Evolutionary conservation across 2,329 filamentous ascomycete genomes (phyloP), one percentile per base, ranked within the genome.

Genomic region (Colletotrichum sp.): DNA sequence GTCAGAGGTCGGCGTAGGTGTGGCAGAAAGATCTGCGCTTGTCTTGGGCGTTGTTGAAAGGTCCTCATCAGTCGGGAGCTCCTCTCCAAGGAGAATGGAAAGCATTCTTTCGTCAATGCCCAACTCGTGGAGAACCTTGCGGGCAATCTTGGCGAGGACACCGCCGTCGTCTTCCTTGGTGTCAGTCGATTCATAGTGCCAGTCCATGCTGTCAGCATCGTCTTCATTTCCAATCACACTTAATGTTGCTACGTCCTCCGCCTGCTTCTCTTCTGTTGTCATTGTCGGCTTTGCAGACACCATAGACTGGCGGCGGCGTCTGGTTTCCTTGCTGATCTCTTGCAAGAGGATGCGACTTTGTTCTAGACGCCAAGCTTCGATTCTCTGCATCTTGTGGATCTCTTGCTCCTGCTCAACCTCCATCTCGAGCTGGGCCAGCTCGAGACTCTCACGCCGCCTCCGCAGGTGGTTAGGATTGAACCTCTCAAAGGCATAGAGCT

Each of bases 351-450:
- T 92, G 74, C 92, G 91, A 83, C 96, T 98, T 83, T 99, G 96
- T 81, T 98, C 96, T 81, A 97, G 85, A 71, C 96, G 91, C 97
- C 97, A 99, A 67, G 92, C 91, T 84, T 98, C 96, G 81, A 99
- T 98, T 76, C 96, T 91, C 79, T 93, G 92, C 82, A 93, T 94
- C 81, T 94, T 93, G 79, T 98, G 95, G 55, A 91, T 87, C 78
- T 95, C 93, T 55, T 93, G 90, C 32, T 88, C 85, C 43, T 87
- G 85, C 56, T 91, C 89, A 48, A 89, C 87, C 72, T 92, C 89
- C 60, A 89, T 78, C 77, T 91, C 88, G 21, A 88, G 80, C 67
- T 88, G 86, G 1, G 86, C 87, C 13, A 89, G 80, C 24, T 91
- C 90, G 15, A 90, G 82, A 77, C 88, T 90, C 78, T 91, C 91